These are phyloP conservation scores for Zymoseptoria tritici DNA, from an alignment of 2,329 filamentous ascomycete genomes.

Conservation along the genomic window DNA sequence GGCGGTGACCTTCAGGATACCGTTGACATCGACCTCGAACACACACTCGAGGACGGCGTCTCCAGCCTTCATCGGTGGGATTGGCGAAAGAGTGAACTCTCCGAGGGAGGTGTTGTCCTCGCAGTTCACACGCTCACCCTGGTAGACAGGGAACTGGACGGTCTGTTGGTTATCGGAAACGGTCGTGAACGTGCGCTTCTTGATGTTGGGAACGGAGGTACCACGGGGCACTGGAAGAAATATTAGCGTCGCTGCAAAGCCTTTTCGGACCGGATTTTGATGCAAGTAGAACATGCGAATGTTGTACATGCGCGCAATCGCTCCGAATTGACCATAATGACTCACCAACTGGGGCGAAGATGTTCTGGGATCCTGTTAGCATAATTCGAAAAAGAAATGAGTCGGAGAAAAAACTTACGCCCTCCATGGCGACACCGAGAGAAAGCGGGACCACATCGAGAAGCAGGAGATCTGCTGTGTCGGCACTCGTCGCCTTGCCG, in stretches of 20 bases:
- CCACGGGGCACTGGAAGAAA: slow-evolving; percentile 50
- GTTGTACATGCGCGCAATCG: too few species aligned
- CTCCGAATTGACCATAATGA: too few species aligned
- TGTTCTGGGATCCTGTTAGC: neutral
- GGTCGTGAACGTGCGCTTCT: slow-evolving; percentile 68
- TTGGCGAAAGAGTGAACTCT: slow-evolving; percentile 87
- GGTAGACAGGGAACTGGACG: slow-evolving; percentile 68
- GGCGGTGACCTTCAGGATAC: slow-evolving; percentile 90
- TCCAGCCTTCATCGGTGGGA: slow-evolving; percentile 70
- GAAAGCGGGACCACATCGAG: slow-evolving; percentile 94
- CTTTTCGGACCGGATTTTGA: too few species aligned
- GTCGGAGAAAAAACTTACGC: slow-evolving; percentile 97
- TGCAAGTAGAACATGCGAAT: too few species aligned
- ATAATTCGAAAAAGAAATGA: neutral
- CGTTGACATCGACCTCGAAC: slow-evolving; percentile 99
- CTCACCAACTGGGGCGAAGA: neutral
- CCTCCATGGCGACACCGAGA: slow-evolving; percentile 98
- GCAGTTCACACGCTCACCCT: slow-evolving; percentile 97
- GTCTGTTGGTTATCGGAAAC: slow-evolving; percentile 59
- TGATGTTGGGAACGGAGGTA: slow-evolving; percentile 43
- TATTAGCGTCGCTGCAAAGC: neutral
- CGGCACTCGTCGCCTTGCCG: slow-evolving; percentile 91
- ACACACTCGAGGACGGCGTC: slow-evolving; percentile 95
- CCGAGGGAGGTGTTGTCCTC: slow-evolving; percentile 96
- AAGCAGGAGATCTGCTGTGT: slow-evolving; percentile 88